Conservation (phyloP, 1,284 basidiomycete genomes). For the Ceratorhiza oryzae-sativae region DNA sequence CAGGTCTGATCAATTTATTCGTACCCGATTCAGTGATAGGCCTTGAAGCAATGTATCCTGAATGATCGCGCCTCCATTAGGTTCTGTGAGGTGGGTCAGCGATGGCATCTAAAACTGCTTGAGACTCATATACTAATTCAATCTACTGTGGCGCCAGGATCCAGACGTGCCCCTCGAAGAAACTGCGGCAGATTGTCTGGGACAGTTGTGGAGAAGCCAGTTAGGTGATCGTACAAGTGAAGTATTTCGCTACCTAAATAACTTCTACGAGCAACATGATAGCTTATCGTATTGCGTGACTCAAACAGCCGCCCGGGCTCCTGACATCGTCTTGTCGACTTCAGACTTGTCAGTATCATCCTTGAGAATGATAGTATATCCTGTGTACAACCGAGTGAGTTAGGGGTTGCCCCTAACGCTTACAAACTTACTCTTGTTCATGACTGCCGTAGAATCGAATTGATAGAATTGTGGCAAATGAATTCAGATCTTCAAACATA, state of each 20-base stretch:
- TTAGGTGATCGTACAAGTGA: not conserved
- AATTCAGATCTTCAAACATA: too few species aligned
- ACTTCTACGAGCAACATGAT: not conserved
- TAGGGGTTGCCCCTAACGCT: too few species aligned
- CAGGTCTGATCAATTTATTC: not conserved
- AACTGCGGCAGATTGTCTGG: not conserved
- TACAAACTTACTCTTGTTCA: too few species aligned
- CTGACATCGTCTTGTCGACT: too few species aligned
- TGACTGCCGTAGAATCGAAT: too few species aligned
- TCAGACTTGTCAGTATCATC: too few species aligned
- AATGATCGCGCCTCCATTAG: constrained; percentile 17
- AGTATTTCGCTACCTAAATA: constrained; percentile 2
- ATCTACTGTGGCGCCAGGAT: not conserved
- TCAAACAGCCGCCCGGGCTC: too few species aligned
- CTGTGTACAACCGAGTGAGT: too few species aligned
- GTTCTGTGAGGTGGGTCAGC: not conserved
- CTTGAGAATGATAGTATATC: too few species aligned
- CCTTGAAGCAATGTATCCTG: constrained; percentile 4
- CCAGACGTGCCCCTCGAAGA: not conserved
- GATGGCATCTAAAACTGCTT: too few species aligned
- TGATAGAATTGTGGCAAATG: too few species aligned
- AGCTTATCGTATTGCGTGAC: too few species aligned
- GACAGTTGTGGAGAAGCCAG: constrained; percentile 3
- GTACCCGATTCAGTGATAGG: not conserved
- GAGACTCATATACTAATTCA: constrained; percentile 13